These are phyloP conservation scores for Penicillium canescens DNA, from an alignment of 495 filamentous ascomycete species.

Conservation along the genomic window DNA sequence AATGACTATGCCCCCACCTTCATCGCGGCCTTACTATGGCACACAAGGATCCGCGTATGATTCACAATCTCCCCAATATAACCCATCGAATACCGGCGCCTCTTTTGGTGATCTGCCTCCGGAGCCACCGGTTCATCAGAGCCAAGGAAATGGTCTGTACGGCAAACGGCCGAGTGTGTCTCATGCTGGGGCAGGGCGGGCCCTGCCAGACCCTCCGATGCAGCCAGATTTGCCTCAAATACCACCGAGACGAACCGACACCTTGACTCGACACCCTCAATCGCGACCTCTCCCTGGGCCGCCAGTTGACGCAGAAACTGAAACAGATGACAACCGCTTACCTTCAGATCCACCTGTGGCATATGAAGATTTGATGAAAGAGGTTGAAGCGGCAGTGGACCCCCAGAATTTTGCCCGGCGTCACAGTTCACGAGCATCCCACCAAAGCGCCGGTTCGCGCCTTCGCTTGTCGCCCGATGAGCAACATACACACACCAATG, in stretches of 20 bases:
- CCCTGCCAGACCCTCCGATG: constrained; percentile 38
- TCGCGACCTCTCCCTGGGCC: constrained; percentile 62
- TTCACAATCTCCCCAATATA: constrained; percentile 29
- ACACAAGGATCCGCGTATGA: constrained; percentile 27
- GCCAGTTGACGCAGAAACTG: constrained; percentile 45
- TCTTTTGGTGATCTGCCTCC: constrained; percentile 46
- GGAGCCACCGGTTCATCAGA: constrained; percentile 46
- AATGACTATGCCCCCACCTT: constrained; percentile 17
- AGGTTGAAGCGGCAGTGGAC: constrained; percentile 49
- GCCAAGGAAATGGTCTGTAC: constrained; percentile 28
- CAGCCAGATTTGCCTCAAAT: constrained; percentile 45
- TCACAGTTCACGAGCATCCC: constrained; percentile 26
- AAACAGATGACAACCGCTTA: constrained; percentile 5
- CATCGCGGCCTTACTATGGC: constrained; percentile 29
- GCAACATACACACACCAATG: constrained; percentile 51
- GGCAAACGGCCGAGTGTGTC: constrained; percentile 33
- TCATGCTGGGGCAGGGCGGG: constrained; percentile 38
- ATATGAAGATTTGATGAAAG: constrained; percentile 48
- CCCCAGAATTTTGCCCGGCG: constrained; percentile 28
- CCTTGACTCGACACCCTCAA: constrained; percentile 57
- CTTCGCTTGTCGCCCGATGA: constrained; percentile 39
- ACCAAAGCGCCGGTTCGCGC: constrained; percentile 20
- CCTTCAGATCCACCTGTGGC: constrained; percentile 11
- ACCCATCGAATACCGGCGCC: constrained; percentile 23
- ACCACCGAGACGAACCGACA: constrained; percentile 53